Evolutionary conservation across 2,329 filamentous ascomycete species (phyloP).

Genomic region (Nigrograna mackinnonii): DNA sequence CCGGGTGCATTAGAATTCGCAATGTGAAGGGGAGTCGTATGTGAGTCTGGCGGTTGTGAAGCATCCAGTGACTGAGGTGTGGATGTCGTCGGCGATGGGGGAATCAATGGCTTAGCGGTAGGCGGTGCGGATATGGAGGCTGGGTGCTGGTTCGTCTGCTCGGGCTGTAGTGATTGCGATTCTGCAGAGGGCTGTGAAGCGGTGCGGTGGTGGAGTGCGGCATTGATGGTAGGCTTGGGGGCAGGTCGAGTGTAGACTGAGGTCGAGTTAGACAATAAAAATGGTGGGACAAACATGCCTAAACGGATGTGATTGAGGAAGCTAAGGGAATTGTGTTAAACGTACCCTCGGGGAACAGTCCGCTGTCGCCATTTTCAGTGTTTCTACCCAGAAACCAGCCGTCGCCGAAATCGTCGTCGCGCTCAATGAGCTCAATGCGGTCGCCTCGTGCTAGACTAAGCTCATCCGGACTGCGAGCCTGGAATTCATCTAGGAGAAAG

Average conservation of each 20-base stretch:
- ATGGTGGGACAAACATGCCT: constrained; percentile 7
- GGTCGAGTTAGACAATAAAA: constrained; percentile 19
- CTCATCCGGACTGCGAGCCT: constrained; percentile 90
- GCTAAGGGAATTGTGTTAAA: constrained; percentile 13
- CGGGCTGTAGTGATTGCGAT: constrained; percentile 12
- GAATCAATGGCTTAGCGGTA: constrained; percentile 16
- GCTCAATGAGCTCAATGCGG: constrained; percentile 79
- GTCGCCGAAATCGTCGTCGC: constrained; percentile 87
- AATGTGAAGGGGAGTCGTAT: constrained; percentile 26
- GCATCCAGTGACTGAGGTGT: constrained; percentile 11
- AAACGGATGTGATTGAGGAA: constrained; percentile 1
- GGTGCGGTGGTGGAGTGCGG: constrained; percentile 31
- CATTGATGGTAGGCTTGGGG: constrained; percentile 48
- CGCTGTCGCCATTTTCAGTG: constrained; percentile 71
- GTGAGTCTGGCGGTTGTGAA: constrained; percentile 8
- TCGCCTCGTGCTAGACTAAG: constrained; percentile 85
- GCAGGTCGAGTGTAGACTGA: constrained; percentile 66
- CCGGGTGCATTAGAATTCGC: neutral
- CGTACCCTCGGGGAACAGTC: constrained; percentile 82
- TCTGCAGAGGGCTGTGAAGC: constrained; percentile 26
- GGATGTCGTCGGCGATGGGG: constrained; percentile 16
- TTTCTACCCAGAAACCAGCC: constrained; percentile 83
- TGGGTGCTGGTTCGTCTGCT: constrained; percentile 10
- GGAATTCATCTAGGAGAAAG: constrained; percentile 76
- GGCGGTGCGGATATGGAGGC: constrained; percentile 20